Conservation (phyloP, 495 filamentous ascomycete species). For the Aspergillus ellipticus region DNA sequence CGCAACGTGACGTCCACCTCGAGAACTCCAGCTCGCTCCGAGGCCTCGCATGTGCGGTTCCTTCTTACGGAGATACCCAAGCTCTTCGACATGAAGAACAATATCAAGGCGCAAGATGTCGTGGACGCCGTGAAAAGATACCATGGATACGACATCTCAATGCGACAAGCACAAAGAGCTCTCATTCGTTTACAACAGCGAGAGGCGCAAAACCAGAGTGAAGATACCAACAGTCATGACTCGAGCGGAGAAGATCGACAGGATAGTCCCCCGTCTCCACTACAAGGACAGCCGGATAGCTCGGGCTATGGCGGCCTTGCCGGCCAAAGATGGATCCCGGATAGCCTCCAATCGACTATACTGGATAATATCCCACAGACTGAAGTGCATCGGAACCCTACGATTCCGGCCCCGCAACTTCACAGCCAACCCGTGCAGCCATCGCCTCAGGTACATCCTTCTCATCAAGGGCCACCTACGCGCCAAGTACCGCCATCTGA, state of each 20-base stretch:
- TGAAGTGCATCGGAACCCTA: slow-evolving; percentile 20
- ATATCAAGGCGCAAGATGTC: slow-evolving; percentile 39
- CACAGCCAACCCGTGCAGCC: slow-evolving; percentile 25
- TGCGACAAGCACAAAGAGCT: slow-evolving; percentile 44
- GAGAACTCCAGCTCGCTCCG: slow-evolving; percentile 40
- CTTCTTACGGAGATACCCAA: slow-evolving; percentile 45
- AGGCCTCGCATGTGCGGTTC: slow-evolving; percentile 48
- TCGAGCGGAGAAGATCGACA: slow-evolving; percentile 22
- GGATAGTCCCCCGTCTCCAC: slow-evolving; percentile 15
- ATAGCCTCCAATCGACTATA: slow-evolving; percentile 24
- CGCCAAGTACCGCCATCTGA: slow-evolving; percentile 21
- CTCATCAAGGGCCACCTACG: slow-evolving; percentile 13
- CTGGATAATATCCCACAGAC: slow-evolving; percentile 27
- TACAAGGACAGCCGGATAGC: slow-evolving; percentile 14
- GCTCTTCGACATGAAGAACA: slow-evolving; percentile 42
- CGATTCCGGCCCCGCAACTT: slow-evolving; percentile 17
- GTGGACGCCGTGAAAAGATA: slow-evolving; percentile 45
- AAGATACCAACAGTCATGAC: slow-evolving; percentile 16
- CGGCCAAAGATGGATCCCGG: slow-evolving; percentile 36
- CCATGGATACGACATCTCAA: slow-evolving; percentile 46
- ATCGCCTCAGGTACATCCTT: slow-evolving; percentile 12
- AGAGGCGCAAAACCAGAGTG: slow-evolving; percentile 22
- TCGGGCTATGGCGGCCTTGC: slow-evolving; percentile 27
- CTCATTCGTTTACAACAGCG: slow-evolving; percentile 39
- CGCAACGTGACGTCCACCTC: slow-evolving; percentile 30